These are phyloP conservation scores for Chaetomium strumarium DNA, from an alignment of 2,329 filamentous ascomycete species.

Conservation along the genomic window DNA sequence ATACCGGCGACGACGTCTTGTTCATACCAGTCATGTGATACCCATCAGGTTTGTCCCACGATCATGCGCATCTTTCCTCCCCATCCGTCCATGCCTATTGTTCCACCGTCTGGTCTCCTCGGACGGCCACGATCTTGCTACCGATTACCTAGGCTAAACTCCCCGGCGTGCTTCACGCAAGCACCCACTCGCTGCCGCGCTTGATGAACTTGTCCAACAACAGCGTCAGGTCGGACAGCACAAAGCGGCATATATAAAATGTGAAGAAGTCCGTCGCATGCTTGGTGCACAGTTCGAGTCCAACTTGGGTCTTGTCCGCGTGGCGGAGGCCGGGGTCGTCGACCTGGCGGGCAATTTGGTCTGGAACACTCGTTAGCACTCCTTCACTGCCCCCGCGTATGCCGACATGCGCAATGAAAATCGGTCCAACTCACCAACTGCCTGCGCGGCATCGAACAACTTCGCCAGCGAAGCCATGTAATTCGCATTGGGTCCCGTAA, in stretches of 20 bases:
- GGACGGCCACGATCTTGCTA: too few relatives aligned
- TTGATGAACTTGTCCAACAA: slow-evolving; percentile 97
- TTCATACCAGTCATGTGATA: neutral
- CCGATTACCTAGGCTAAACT: neutral
- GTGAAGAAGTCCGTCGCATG: slow-evolving; percentile 97
- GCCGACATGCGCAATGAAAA: neutral
- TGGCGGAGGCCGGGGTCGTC: slow-evolving; percentile 90
- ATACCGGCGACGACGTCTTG: neutral
- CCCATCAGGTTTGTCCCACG: neutral
- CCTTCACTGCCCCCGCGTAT: neutral
- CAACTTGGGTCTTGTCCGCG: slow-evolving; percentile 89
- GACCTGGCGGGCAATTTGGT: slow-evolving; percentile 93
- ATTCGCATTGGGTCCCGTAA: slow-evolving; percentile 75
- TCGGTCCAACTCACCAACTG: slow-evolving; percentile 64
- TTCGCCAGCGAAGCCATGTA: slow-evolving; percentile 90
- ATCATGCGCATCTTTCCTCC: neutral
- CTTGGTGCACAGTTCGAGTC: slow-evolving; percentile 84
- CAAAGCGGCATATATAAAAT: slow-evolving; percentile 93
- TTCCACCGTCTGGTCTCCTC: neutral
- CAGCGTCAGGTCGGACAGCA: slow-evolving; percentile 74
- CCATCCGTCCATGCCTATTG: neutral
- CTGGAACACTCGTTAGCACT: slow-evolving; percentile 42
- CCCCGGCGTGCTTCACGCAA: slow-evolving; percentile 23
- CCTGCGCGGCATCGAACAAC: slow-evolving; percentile 87
- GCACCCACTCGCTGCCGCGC: slow-evolving; percentile 90